Evolutionary conservation across 1,139 yeast genomes (phyloP), one percentile per base, ranked within the genome.

Genomic region (Saccharomyces hybrid): DNA sequence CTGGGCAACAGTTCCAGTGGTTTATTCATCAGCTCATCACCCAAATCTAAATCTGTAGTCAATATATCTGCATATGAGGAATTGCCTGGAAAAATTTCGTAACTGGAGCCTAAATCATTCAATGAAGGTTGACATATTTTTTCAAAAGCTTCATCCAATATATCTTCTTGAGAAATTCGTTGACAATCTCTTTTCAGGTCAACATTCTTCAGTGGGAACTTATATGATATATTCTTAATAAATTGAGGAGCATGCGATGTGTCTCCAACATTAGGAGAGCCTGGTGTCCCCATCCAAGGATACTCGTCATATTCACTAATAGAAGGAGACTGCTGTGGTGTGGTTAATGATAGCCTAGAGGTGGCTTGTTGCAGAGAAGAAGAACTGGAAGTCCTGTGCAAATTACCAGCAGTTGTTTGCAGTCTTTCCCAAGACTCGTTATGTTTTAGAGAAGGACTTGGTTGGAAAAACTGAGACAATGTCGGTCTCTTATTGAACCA

Each of bases 261-360:
- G 16, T 47, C 51, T 5, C 57, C 58, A 6, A 50, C 48, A 42
- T 59, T 55, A 4, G 61, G 59, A 3, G 67, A 64, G 44, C 57
- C 55, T 14, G 66, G 64, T 6, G 64, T 57, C n/a, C 63, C 65
- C 54, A 58, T 59, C 72, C 72, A 69, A 6, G 71, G 71, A 50
- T 63, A 69, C 47, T 69, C 71, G 5, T 67, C 69, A 53, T 65
- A 66, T 53, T 67, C 71, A 48, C 58, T 59, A 6, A 66, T 58
- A 5, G 70, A 64, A 6, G 71, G 71, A 5, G 72, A 67, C 12
- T 50, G 70, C 48, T 65, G 66, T 4, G 71, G 68, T 3, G 68
- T 61, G 7, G 57, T 55, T 26, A 56, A 57, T 12, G 52, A 38
- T 2, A 53, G 54, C 19, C 53, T 32, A n/a, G 52, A 47, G 19